These are phyloP conservation scores for Paramecium primaurelia DNA, from an alignment of 73 alveolate species.

Conservation along the genomic window DNA sequence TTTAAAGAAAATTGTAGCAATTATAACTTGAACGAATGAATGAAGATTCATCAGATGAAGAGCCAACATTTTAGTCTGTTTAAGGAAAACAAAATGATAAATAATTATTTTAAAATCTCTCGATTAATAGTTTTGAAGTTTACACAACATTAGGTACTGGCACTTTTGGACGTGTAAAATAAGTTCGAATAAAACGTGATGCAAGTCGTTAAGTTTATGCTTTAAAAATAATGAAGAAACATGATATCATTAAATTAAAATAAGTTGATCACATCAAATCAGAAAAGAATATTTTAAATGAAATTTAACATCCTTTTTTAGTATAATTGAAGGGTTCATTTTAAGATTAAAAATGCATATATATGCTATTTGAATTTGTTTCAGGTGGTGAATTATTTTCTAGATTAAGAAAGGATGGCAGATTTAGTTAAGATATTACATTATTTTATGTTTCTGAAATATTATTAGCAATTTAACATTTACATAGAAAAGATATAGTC, in stretches of 20 bases:
- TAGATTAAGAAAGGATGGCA: constrained; percentile 63
- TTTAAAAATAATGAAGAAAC: constrained; percentile 90
- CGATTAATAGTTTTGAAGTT: constrained; percentile 65
- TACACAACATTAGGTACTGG: constrained; percentile 92
- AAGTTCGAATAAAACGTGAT: constrained; percentile 75
- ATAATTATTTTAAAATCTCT: constrained; percentile 43
- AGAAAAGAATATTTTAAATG: constrained; percentile 56
- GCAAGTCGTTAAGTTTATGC: constrained; percentile 83
- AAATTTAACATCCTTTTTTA: constrained; percentile 61
- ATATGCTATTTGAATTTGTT: constrained; percentile 68
- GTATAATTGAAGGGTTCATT: constrained; percentile 62
- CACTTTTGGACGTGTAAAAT: constrained; percentile 92
- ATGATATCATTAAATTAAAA: constrained; percentile 85
- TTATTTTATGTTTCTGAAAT: constrained; percentile 71
- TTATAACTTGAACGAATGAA: constrained; percentile 28
- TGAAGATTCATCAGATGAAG: constrained; percentile 38
- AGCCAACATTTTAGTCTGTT: constrained; percentile 19
- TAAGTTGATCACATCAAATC: constrained; percentile 69
- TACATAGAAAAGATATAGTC: constrained; percentile 67
- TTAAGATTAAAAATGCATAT: constrained; percentile 60
- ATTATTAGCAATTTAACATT: constrained; percentile 62
- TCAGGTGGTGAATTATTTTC: constrained; percentile 75
- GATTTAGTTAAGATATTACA: constrained; percentile 66
- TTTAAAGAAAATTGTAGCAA: background rate
- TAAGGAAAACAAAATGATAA: constrained; percentile 5